Evolutionary conservation across 2,329 filamentous ascomycete genomes (phyloP).

Genomic region (Venturia asperata): DNA sequence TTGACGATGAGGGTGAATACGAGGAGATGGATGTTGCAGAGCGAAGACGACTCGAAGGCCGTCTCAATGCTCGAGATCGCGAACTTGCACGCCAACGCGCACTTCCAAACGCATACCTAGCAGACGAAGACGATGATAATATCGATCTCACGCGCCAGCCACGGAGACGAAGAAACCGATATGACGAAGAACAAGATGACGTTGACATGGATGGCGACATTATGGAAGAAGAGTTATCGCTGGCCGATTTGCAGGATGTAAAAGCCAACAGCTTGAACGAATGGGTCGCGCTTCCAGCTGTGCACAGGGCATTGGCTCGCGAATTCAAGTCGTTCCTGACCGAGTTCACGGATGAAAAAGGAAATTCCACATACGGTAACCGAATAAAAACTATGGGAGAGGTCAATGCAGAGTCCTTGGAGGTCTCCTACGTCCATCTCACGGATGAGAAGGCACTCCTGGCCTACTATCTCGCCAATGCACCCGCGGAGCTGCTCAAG

Average conservation of each 20-base stretch:
- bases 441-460: constrained; percentile 85
- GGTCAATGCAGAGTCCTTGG: constrained; percentile 89
- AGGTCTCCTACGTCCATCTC: constrained; percentile 92
- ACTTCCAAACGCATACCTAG: constrained; percentile 67
- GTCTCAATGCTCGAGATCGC: constrained; percentile 65
- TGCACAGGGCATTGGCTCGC: constrained; percentile 86
- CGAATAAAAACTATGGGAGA: constrained; percentile 94
- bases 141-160: constrained; percentile 81
- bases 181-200: constrained; percentile 91
- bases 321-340: constrained; percentile 98
- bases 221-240: constrained; percentile 89
- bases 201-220: constrained; percentile 83
- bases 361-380: constrained; percentile 88
- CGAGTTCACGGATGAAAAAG: constrained; percentile 84
- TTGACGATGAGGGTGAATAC: constrained; percentile 73
- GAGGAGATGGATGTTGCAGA: constrained; percentile 60
- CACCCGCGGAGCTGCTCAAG: constrained; percentile 88
- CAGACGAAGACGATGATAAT: constrained; percentile 78
- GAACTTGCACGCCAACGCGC: constrained; percentile 60
- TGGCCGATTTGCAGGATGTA: constrained; percentile 85
- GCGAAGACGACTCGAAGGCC: constrained; percentile 63
- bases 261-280: constrained; percentile 91
- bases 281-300: constrained; percentile 85
- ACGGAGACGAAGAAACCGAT: constrained; percentile 75
- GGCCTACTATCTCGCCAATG: constrained; percentile 93